Evolutionary conservation across 2,329 filamentous ascomycete genomes (phyloP), one percentile per base, ranked within the genome.

Genomic region (Microsporum canis): DNA sequence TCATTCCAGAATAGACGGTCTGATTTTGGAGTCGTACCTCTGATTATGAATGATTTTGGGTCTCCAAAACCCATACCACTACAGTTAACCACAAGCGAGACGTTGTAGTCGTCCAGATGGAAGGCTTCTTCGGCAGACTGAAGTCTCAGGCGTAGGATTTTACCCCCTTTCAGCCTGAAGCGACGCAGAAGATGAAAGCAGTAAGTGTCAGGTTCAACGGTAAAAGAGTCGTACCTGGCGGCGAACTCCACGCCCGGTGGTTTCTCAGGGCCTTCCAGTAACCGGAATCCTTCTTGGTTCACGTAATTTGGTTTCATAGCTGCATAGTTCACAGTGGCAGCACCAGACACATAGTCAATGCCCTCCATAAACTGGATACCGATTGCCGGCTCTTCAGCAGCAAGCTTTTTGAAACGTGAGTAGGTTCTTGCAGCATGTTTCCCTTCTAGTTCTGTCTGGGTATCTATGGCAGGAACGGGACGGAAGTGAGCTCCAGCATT

Each of bases 401-500:
- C 74, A 3, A 76, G 66, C 5, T 61, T 62, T 59, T 73, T 73
- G 65, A 79, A 72, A 29, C 68, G 67, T 0, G 71, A 61, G 53
- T 73, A 77, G 1, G 77, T 78, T 17, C 68, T 68, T 12, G 68
- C 65, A 2, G 72, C 75, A 66, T 77, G 72, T 12, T 64, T 41
- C 33, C 70, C 69, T 66, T 79, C 75, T 5, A 68, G 64, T 41
- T 69, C 59, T 34, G 69, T 62, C 65, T 76, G 72, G 31, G 76
- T 65, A 1, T 71, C 70, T 27, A 69, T 66, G 5, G 71, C 73
- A 0, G 76, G 77, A 2, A 78, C 72, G 0, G 77, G 77, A 0
- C 77, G 73, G 63, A 77, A 78, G 66, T 79, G 77, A 1, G 76
- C 77, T 29, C 77, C 77, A 0, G 77, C 76, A 73, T 75, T 77